Conservation (phyloP, 139 green algal genomes). For the Tetradesmus lagerheimii region DNA sequence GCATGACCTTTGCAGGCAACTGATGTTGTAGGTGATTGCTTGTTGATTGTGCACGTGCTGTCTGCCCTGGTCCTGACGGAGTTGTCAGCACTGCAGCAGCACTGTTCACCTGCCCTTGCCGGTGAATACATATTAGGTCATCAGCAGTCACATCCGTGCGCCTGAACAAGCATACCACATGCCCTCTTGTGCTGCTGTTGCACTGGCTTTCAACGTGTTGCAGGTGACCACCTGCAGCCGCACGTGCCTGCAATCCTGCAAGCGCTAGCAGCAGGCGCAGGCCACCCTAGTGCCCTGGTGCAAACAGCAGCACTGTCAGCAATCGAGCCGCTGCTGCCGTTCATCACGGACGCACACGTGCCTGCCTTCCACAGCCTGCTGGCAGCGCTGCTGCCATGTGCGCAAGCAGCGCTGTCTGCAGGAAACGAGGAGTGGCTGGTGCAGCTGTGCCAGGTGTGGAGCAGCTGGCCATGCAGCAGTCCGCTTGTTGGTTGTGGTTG, state of each 20-base stretch:
- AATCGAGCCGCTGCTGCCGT: slow-evolving; percentile 58
- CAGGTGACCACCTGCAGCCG: slow-evolving; percentile 52
- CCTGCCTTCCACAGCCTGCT: slow-evolving; percentile 64
- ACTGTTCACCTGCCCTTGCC: no score
- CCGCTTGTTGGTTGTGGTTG: no score
- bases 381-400: slow-evolving; percentile 52
- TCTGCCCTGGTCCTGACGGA: no score
- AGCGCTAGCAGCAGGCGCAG: slow-evolving; percentile 61
- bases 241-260: slow-evolving; percentile 63
- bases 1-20: no score
- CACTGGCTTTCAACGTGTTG: background rate
- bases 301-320: slow-evolving; percentile 65
- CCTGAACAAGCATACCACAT: background rate
- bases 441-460: slow-evolving; percentile 54
- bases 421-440: slow-evolving; percentile 63
- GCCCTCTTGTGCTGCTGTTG: background rate
- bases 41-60: no score
- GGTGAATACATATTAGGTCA: no score
- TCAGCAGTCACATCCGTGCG: background rate
- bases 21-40: no score
- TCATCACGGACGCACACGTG: slow-evolving; percentile 46
- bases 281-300: slow-evolving; percentile 59
- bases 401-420: slow-evolving; percentile 32
- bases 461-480: background rate
- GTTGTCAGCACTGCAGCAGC: no score